phyloP scores from a whole-genome alignment of 23 red algal species.

The Chondrus crispus region DNA sequence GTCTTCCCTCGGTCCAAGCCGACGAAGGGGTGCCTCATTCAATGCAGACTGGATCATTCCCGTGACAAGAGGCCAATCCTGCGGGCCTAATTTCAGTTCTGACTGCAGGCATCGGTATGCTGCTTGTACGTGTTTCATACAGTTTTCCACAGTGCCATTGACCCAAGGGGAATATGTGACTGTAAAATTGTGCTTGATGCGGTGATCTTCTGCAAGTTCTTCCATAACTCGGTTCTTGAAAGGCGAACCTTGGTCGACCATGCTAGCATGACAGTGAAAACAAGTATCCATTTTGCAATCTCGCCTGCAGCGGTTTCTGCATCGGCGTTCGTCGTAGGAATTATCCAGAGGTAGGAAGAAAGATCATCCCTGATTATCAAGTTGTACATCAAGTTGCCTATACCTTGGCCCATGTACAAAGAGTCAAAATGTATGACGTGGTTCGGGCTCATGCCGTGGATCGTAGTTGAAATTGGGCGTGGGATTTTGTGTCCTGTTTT shows the following conservation, averaged over 20 bases:
- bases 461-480: neutral
- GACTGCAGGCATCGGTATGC: neutral
- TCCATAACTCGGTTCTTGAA: conserved; percentile 15
- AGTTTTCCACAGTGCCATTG: conserved; percentile 16
- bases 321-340: neutral
- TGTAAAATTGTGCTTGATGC: neutral
- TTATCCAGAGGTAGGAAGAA: neutral
- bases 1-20: neutral
- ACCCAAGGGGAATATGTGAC: conserved; percentile 27
- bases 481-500: neutral
- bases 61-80: neutral
- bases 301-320: neutral
- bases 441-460: neutral
- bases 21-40: neutral
- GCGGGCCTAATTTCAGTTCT: neutral
- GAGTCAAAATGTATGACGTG: conserved; percentile 41
- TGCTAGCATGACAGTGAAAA: neutral
- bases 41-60: neutral
- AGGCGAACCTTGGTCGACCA: neutral
- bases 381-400: neutral
- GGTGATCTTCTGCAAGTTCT: neutral
- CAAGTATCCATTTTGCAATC: conserved; percentile 12
- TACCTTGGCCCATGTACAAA: conserved; percentile 14
- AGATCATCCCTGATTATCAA: conserved; percentile 27
- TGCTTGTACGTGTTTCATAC: neutral